These are phyloP conservation scores for Fusarium coicis DNA, from an alignment of 2,329 filamentous ascomycete genomes.

Conservation along the genomic window DNA sequence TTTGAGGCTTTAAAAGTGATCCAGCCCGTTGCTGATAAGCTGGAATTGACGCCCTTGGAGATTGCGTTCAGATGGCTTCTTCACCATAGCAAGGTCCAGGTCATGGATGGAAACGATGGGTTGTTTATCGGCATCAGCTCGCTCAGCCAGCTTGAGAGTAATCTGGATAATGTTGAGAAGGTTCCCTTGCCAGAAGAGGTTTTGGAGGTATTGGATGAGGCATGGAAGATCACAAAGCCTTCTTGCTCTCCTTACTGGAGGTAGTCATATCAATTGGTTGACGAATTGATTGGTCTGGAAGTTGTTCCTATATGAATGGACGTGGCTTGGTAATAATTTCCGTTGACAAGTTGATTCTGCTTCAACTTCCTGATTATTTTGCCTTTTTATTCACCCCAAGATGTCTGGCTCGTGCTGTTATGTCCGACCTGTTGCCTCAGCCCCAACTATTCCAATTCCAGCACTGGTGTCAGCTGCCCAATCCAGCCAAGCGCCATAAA, in stretches of 20 bases:
- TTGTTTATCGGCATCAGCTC: constrained; percentile 64
- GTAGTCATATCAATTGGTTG: too few relatives aligned
- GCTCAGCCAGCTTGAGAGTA: constrained; percentile 60
- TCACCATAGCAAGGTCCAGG: constrained; percentile 69
- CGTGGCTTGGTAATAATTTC: too few relatives aligned
- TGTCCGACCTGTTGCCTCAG: background rate
- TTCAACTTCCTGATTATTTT: background rate
- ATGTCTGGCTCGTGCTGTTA: background rate
- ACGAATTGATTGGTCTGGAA: too few relatives aligned
- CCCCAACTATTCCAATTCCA: background rate
- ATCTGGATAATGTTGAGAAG: constrained; percentile 62
- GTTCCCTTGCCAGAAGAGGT: constrained; percentile 78
- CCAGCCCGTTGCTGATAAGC: constrained; percentile 70
- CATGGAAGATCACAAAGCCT: constrained; percentile 12
- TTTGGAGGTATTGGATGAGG: constrained; percentile 57
- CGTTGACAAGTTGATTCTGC: too few relatives aligned
- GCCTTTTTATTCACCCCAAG: accelerated
- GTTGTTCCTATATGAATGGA: accelerated
- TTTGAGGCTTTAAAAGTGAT: constrained; percentile 70
- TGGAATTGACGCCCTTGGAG: constrained; percentile 73
- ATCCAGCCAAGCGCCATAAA: background rate
- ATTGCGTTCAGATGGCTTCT: constrained; percentile 74
- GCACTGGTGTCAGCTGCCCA: background rate
- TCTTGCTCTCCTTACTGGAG: background rate
- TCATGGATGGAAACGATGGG: constrained; percentile 55